Evolutionary conservation across 306 rosid genomes (phyloP), one percentile per base, ranked within the genome.

Genomic region (Pueraria montana): DNA sequence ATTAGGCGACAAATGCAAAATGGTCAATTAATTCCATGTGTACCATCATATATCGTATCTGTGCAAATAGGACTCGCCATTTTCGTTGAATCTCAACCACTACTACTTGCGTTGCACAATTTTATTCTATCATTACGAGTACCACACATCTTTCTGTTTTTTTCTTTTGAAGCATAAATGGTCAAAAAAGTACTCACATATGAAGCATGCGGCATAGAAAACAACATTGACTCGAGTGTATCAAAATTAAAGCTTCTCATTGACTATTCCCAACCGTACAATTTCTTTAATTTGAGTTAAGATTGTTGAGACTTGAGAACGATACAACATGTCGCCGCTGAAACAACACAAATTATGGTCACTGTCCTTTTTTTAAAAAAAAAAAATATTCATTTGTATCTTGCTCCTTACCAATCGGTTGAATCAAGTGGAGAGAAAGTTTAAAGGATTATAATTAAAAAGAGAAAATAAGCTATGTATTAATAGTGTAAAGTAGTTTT

Each of bases 161-260:
- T 50, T 53, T 18, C 65, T 74, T 75, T 65, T 59, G 34, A 79
- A 68, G 14, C 30, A 43, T 55, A 11, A 18, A 77, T 64, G 56
- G 11, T 23, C 72, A 72, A 24, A 58, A 17, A 48, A 26, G 20
- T 7, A 16, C 13, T 46, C 14, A 42, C 20, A 45, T 55, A 77
- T 45, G 40, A 11, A n/a, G 52, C 38, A 34, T 56, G 67, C 50
- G 23, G 5, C 67, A 18, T 38, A 8, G 12, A 38, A 55, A 55
- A 36, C 46, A 21, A 20, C 52, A 30, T 17, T 17, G 46, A 62
- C 23, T 40, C 0, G 2, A 61, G 46, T 48, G 1, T 24, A 20
- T 1, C 12, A 52, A 32, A 34, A 21, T 21, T n/a, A 36, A 59
- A 23, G 42, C 26, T 26, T 76, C n/a, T 5, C 20, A 8, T 61